A percentile compares a stretch with the other conserved stretches of the same genome.
Evolutionary conservation across 495 filamentous ascomycete species (phyloP).

Genomic region (Daldinia loculata): DNA sequence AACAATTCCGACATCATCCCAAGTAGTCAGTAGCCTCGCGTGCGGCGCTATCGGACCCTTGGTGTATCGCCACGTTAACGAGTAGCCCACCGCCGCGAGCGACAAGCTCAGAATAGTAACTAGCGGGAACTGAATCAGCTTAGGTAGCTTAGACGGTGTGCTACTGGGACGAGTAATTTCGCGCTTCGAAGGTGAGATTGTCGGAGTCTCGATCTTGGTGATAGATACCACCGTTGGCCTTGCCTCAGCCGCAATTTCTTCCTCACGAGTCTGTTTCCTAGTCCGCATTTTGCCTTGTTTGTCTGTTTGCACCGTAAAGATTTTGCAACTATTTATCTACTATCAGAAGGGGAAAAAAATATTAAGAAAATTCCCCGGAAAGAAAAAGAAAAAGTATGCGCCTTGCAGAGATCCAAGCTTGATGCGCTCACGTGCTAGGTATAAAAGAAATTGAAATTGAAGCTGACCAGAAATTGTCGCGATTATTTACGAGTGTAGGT

Average conservation of each 20-base stretch:
- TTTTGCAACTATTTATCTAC: neutral
- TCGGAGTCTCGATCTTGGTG: constrained; percentile 42
- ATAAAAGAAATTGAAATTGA: neutral
- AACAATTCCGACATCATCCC: constrained; percentile 67
- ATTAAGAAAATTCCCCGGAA: neutral
- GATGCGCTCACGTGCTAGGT: constrained; percentile 10
- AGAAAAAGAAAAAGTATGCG: neutral
- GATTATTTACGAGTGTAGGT: constrained; percentile 3
- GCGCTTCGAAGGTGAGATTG: constrained; percentile 17
- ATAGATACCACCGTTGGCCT: constrained; percentile 30
- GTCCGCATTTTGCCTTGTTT: constrained; percentile 29
- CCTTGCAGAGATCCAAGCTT: neutral
- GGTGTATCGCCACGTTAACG: constrained; percentile 58
- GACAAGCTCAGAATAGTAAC: constrained; percentile 69
- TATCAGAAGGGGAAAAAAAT: neutral
- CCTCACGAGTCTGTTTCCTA: constrained; percentile 39
- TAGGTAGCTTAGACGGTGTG: constrained; percentile 57
- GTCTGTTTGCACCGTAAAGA: neutral
- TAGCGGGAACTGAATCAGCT: constrained; percentile 66
- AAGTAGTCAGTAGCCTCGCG: constrained; percentile 66
- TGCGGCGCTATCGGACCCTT: constrained; percentile 67
- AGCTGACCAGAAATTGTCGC: constrained; percentile 3
- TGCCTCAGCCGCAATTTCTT: constrained; percentile 22
- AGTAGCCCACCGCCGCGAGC: constrained; percentile 65
- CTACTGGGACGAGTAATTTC: neutral